A percentile compares a stretch with the other conserved stretches of the same genome.
phyloP scores from a whole-genome alignment of 495 filamentous ascomycete species.

The Penicillium crystallinum region DNA sequence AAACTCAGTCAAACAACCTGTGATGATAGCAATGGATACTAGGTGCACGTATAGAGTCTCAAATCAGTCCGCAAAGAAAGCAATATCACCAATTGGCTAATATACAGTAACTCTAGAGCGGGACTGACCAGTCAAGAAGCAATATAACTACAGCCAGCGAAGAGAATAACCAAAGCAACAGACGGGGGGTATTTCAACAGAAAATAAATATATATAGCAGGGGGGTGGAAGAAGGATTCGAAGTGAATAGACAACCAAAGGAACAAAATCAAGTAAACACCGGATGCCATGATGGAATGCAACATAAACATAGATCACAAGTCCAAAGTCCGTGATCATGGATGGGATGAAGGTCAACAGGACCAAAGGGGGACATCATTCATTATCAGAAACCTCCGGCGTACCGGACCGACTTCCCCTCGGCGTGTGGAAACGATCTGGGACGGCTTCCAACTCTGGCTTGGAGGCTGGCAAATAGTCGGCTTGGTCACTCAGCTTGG shows the following conservation, averaged over 20 bases:
- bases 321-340: conserved; percentile 12
- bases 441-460: conserved; percentile 34
- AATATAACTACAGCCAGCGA: conserved; percentile 19
- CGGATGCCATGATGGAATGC: conserved; percentile 28
- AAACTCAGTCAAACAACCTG: not conserved
- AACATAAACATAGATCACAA: conserved; percentile 16
- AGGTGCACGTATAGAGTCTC: not conserved
- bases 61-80: not conserved
- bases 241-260: not conserved
- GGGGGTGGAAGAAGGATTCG: not conserved
- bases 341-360: conserved; percentile 3
- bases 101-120: conserved; percentile 36
- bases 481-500: conserved; percentile 32
- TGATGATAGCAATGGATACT: not conserved
- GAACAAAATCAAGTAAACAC: conserved; percentile 19
- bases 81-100: conserved; percentile 20
- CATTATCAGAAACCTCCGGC: conserved; percentile 32
- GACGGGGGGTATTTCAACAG: conserved; percentile 20
- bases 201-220: not conserved
- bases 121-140: conserved; percentile 12
- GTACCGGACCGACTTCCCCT: conserved; percentile 28
- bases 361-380: conserved; percentile 18
- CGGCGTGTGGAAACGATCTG: conserved; percentile 24
- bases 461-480: conserved; percentile 33
- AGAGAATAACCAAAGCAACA: conserved; percentile 12